Conservation (phyloP, 179 eudicot species). For the Heliamphora pulchella region DNA sequence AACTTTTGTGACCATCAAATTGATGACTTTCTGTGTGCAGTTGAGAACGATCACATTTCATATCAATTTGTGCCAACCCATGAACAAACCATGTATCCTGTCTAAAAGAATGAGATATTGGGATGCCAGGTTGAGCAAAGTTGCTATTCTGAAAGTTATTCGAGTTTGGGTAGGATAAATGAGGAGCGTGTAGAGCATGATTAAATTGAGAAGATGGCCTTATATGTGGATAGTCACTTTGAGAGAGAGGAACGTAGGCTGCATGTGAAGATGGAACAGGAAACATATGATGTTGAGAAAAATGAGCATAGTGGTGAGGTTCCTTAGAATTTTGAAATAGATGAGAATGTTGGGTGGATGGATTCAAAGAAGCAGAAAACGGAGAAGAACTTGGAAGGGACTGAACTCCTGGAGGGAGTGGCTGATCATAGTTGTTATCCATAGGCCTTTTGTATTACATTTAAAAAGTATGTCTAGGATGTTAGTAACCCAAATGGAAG, state of each 20-base stretch:
- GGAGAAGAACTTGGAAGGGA: conserved; percentile 30
- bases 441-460: conserved; percentile 24
- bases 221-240: conserved; percentile 27
- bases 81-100: conserved; percentile 24
- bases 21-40: conserved; percentile 22
- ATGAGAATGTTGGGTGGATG: conserved; percentile 28
- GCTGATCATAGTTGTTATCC: conserved; percentile 49
- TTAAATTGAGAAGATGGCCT: conserved; percentile 29
- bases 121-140: conserved; percentile 23
- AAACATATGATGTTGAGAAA: conserved; percentile 28
- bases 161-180: conserved; percentile 27
- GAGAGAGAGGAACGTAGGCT: conserved; percentile 28
- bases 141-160: conserved; percentile 33
- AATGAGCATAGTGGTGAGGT: conserved; percentile 32
- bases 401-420: conserved; percentile 71
- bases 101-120: conserved; percentile 30
- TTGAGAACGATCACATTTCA: conserved; percentile 20
- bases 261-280: conserved; percentile 30
- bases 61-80: conserved; percentile 18
- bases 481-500: background rate
- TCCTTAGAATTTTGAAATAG: conserved; percentile 28
- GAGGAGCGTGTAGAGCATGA: conserved; percentile 30
- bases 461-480: background rate
- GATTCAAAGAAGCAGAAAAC: conserved; percentile 18
- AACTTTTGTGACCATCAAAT: conserved; percentile 9